Evolutionary conservation across 2,329 filamentous ascomycete genomes (phyloP).

Genomic region (Magnaporthales sp.): DNA sequence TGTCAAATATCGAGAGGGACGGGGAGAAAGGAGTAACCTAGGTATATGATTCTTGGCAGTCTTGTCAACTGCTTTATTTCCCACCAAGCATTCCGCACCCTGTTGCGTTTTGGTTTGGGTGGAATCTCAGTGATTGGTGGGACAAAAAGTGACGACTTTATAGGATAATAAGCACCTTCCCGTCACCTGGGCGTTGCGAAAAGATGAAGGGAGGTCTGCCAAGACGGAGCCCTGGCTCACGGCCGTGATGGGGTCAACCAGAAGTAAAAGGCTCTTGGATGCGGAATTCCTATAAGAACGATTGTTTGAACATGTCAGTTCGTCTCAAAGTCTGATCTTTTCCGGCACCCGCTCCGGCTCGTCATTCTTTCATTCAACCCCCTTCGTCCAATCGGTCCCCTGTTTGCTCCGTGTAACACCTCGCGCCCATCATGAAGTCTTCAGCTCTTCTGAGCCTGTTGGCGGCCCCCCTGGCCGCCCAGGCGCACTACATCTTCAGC

Average conservation of each 20-base stretch:
- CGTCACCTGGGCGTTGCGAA: background rate
- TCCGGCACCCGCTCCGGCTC: background rate
- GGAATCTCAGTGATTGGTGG: background rate
- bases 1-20: background rate
- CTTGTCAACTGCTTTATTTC: background rate
- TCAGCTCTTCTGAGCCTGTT: conserved; percentile 9
- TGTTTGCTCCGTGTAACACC: background rate
- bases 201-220: background rate
- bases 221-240: background rate
- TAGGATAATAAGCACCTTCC: background rate
- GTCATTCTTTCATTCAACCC: background rate
- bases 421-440: conserved; percentile 10
- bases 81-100: background rate
- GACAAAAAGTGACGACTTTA: background rate
- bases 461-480: conserved; percentile 9
- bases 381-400: background rate
- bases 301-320: background rate
- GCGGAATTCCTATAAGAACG: background rate
- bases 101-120: background rate
- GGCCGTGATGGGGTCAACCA: background rate
- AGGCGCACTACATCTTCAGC: conserved; percentile 27
- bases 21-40: background rate
- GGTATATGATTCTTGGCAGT: background rate
- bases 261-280: background rate
- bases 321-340: background rate